phyloP scores from a whole-genome alignment of 768 basidiomycete genomes.

The Infundibulicybe gibba region DNA sequence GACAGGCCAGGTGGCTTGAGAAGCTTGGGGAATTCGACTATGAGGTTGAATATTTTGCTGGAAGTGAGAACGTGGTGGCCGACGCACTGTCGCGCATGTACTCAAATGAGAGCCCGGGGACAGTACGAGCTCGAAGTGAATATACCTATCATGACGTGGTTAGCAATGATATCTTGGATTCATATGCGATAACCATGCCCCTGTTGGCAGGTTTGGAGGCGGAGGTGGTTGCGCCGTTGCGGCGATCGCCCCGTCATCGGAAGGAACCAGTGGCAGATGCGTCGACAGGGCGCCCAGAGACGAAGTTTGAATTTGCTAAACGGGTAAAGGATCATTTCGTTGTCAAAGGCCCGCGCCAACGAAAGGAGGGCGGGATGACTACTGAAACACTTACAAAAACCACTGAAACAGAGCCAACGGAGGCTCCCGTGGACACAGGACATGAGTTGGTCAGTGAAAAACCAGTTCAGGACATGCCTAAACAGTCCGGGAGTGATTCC shows the following conservation, averaged over 20 bases:
- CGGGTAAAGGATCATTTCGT: constrained; percentile 2
- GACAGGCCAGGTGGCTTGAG: constrained; percentile 11
- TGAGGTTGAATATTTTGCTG: constrained; percentile 6
- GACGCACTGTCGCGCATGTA: constrained; percentile 27
- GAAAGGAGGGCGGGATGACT: constrained; percentile 11
- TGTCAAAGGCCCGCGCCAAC: constrained; percentile 2
- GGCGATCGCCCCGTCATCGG: neutral
- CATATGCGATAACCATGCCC: constrained; percentile 3
- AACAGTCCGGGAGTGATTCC: too few relatives aligned
- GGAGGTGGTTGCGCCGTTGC: neutral
- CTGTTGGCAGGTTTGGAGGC: constrained; percentile 9
- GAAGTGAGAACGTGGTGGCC: constrained; percentile 11
- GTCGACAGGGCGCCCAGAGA: constrained; percentile 8
- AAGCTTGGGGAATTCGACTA: constrained; percentile 8
- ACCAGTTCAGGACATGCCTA: too few relatives aligned
- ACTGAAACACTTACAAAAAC: too few relatives aligned
- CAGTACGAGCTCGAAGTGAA: constrained; percentile 6
- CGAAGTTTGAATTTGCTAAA: constrained; percentile 4
- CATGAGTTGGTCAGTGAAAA: too few relatives aligned
- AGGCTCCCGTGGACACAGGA: too few relatives aligned
- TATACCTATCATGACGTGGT: constrained; percentile 6
- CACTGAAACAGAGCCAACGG: neutral
- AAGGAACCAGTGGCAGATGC: neutral
- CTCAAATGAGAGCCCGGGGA: constrained; percentile 3
- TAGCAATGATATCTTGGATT: neutral